Conservation (phyloP, 495 filamentous ascomycete genomes). For the Xanthoparmelia taractica region DNA sequence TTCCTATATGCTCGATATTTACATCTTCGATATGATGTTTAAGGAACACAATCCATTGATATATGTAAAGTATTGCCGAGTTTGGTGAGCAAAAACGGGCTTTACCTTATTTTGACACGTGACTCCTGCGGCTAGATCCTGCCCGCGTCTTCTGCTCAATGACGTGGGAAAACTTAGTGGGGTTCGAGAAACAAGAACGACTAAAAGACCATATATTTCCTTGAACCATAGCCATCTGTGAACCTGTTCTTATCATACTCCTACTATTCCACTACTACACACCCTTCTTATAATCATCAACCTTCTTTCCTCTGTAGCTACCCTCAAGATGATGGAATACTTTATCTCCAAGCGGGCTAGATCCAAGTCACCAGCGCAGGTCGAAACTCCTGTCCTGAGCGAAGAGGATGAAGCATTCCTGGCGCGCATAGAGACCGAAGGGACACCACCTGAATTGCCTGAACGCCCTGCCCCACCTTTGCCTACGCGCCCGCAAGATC, state of each 20-base stretch:
- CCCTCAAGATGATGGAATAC: slow-evolving; percentile 36
- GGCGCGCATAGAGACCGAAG: slow-evolving; percentile 36
- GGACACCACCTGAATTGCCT: slow-evolving; percentile 25
- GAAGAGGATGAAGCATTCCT: slow-evolving; percentile 51
- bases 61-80: too few species aligned
- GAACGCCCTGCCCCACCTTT: slow-evolving; percentile 24
- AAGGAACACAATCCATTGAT: too few species aligned
- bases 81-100: background rate
- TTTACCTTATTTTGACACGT: background rate
- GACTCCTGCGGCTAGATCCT: too few species aligned
- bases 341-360: slow-evolving; percentile 31
- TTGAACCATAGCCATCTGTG: background rate
- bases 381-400: slow-evolving; percentile 44
- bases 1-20: too few species aligned
- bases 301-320: background rate
- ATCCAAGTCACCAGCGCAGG: slow-evolving; percentile 32
- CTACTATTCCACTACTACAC: background rate
- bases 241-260: background rate
- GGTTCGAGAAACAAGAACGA: background rate
- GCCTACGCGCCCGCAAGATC: slow-evolving; percentile 22
- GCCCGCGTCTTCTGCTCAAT: background rate
- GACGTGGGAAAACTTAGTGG: slow-evolving; percentile 5
- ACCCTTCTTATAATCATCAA: slow-evolving; percentile 8
- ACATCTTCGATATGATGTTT: too few species aligned
- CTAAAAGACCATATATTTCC: too few species aligned